These are phyloP conservation scores for Leucaena leucocephala DNA, from an alignment of 306 rosid species.

Conservation along the genomic window DNA sequence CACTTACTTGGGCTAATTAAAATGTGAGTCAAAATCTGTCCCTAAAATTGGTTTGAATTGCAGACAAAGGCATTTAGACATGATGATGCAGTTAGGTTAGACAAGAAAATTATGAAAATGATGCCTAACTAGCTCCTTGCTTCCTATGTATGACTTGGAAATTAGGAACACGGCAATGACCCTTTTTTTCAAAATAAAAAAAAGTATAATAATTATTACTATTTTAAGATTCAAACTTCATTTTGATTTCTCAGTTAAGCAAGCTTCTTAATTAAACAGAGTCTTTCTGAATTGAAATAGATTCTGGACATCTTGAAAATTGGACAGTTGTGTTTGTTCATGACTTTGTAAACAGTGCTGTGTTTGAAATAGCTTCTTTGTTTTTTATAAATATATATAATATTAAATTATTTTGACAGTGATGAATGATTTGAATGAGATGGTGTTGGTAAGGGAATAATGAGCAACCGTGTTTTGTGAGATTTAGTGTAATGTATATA, in stretches of 20 bases:
- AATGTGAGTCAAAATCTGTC: slow-evolving; percentile 29
- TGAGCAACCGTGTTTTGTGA: neutral
- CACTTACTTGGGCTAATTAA: slow-evolving; percentile 13
- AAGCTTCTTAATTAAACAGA: no score
- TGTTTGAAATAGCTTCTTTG: neutral
- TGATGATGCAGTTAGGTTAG: slow-evolving; percentile 1
- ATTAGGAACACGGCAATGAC: neutral
- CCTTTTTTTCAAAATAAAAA: no score
- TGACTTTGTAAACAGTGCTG: neutral
- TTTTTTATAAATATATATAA: no score
- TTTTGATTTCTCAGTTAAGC: neutral
- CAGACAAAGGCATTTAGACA: slow-evolving; percentile 18
- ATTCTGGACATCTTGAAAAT: neutral
- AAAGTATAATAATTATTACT: no score
- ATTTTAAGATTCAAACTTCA: neutral
- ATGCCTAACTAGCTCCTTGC: neutral
- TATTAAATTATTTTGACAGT: neutral
- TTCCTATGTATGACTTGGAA: neutral
- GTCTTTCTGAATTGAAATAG: neutral
- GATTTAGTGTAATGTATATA: neutral
- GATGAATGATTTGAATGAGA: neutral
- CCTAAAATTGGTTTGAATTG: slow-evolving; percentile 11
- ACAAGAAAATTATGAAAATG: neutral
- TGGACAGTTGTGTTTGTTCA: neutral
- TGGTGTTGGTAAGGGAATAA: slow-evolving; percentile 5